These are phyloP conservation scores for Metarhizium sp. DNA, from an alignment of 2,329 filamentous ascomycete species.

Conservation along the genomic window DNA sequence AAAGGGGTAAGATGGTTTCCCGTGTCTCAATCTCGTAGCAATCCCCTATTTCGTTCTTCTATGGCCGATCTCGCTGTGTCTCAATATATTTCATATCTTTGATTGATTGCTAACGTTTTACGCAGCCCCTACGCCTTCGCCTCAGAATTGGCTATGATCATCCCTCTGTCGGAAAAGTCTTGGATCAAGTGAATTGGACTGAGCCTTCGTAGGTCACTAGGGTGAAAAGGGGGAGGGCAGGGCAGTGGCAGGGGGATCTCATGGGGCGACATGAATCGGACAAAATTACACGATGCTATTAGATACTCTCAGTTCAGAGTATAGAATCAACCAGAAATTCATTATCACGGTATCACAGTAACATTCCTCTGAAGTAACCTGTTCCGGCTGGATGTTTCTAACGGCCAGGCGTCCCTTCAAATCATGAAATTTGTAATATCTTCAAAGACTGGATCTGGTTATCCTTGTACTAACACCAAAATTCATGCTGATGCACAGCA, in stretches of 20 bases:
- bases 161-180: constrained; percentile 58
- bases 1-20: constrained; percentile 65
- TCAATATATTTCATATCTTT: not conserved
- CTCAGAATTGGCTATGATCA: constrained; percentile 76
- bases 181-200: constrained; percentile 95
- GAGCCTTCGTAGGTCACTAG: constrained; percentile 48
- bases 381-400: not conserved
- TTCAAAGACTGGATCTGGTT: not conserved
- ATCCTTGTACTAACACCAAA: not conserved
- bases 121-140: constrained; percentile 72
- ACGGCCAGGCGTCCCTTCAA: not conserved
- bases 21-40: not conserved
- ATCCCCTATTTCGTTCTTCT: not conserved
- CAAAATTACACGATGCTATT: not conserved
- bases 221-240: not conserved
- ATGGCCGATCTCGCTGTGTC: not conserved
- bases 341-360: not conserved
- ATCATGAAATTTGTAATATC: not conserved
- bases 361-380: too few relatives aligned
- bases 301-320: not conserved
- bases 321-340: not conserved
- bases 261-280: not conserved
- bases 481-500: too few relatives aligned
- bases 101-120: constrained; percentile 9
- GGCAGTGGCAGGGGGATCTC: not conserved